Base-by-base conservation (phyloP, 2,329 filamentous ascomycete genomes). In the Truncatella angustata region DNA sequence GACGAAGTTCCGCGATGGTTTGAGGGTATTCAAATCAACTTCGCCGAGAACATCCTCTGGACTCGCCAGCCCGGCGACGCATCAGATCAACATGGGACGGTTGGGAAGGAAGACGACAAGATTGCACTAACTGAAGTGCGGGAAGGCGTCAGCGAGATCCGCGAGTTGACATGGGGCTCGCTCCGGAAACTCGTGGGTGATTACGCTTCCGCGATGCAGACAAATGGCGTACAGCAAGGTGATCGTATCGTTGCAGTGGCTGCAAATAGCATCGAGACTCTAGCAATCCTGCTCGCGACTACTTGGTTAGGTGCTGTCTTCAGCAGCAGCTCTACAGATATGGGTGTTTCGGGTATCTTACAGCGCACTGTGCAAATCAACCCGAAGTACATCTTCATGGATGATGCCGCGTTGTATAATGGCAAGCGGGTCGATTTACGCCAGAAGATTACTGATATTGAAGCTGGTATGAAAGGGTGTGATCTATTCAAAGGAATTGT, bases 351-450 rank as follows among this genome's bases (percentile, higher is more conserved):
- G 56, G 90, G 90, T 0, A 80, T 95, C 16, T 61, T 95, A 59
- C 88, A 94, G 68, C 76, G 90, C 30, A 75, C 89, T 23, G 70
- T 85, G 45, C 90, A 94, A 73, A 84, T 94, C 54, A 78, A 85
- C 58, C 90, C 91, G 4, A 86, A 82, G 68, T 89, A 83, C 64
- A 76, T 96, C n/a, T 94, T 95, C 64, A 85, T 93, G 63, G 91
- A 96, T 60, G 90, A 94, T 60, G 84, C 78, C 34, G 81, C 90
- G 0, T 71, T 93, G 3, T 95, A 95, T 60, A 93, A 93, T 59
- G 88, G 88, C 42, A 90, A 88, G 67, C 81, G 74, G 1, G 75
- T 88, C 21, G 88, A 94, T 61, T 73, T 95, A 35, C 75, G 87
- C 4, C 69, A 74, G 0, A 94, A 94, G 72, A 93, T 95, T 71